Evolutionary conservation across 2,329 filamentous ascomycete species (phyloP).

Genomic region (Pseudogymnoascus sp.): DNA sequence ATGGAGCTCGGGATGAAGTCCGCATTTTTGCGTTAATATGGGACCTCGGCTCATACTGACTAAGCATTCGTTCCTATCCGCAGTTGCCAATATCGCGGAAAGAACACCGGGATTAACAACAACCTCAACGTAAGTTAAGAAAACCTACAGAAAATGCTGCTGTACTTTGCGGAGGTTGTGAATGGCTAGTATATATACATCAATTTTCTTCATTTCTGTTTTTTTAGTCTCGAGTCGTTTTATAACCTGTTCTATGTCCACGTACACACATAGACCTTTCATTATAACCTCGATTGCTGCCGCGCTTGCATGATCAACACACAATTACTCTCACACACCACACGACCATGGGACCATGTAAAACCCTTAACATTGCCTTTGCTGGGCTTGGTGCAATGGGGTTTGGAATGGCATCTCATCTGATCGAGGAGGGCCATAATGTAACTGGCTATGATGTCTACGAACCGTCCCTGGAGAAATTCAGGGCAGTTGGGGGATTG

Average conservation of each 20-base stretch:
- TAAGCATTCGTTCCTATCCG: not conserved
- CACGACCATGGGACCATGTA: not conserved
- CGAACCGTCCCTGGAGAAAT: constrained; percentile 56
- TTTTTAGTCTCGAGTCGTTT: not conserved
- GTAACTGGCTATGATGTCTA: constrained; percentile 68
- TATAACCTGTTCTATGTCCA: not conserved
- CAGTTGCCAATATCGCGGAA: not conserved
- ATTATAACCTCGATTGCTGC: not conserved
- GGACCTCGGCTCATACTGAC: not conserved
- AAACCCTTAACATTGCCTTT: constrained; percentile 51
- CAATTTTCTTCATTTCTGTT: not conserved
- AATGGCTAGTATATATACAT: not conserved
- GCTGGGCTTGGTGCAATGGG: constrained; percentile 76
- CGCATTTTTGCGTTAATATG: not conserved
- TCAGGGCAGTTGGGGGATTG: constrained; percentile 53
- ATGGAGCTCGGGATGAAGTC: not conserved
- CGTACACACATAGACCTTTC: not conserved
- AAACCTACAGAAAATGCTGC: not conserved
- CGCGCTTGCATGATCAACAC: not conserved
- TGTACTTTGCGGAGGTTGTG: not conserved
- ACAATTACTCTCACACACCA: not conserved
- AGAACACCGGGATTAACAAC: not conserved
- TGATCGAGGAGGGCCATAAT: constrained; percentile 56
- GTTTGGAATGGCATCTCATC: constrained; percentile 70
- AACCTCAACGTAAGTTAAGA: not conserved